Evolutionary conservation across 1,284 basidiomycete species (phyloP).

Genomic region (Flammula alnicola): DNA sequence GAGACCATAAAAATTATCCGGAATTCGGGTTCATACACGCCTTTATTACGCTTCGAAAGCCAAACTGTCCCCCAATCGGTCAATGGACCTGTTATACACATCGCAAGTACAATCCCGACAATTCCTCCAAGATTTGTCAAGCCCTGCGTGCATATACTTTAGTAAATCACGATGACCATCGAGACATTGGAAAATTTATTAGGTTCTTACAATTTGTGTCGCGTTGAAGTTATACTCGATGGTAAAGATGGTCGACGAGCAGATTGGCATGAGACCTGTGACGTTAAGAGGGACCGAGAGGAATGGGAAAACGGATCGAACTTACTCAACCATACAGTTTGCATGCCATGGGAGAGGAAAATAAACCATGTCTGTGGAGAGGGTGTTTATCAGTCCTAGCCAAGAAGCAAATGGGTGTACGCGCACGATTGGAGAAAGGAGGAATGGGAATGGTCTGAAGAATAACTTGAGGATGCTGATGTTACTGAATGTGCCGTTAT

Average conservation of each 20-base stretch:
- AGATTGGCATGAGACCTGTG: slow-evolving; percentile 44
- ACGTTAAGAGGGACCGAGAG: background rate
- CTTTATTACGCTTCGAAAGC: slow-evolving; percentile 46
- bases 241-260: slow-evolving; percentile 48
- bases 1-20: slow-evolving; percentile 45
- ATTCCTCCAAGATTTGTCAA: slow-evolving; percentile 48
- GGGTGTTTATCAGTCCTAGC: background rate
- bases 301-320: background rate
- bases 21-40: slow-evolving; percentile 53
- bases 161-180: background rate
- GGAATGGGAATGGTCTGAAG: slow-evolving; percentile 44
- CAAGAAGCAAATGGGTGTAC: background rate
- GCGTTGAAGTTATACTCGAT: slow-evolving; percentile 45
- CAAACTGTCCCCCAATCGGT: slow-evolving; percentile 48
- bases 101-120: slow-evolving; percentile 46
- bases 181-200: background rate
- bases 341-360: slow-evolving; percentile 42
- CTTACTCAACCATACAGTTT: slow-evolving; percentile 47
- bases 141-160: slow-evolving; percentile 25
- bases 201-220: slow-evolving; percentile 36
- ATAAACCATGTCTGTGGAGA: slow-evolving; percentile 40
- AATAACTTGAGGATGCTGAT: slow-evolving; percentile 39
- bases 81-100: slow-evolving; percentile 43
- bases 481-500: slow-evolving; percentile 41
- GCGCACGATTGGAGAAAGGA: slow-evolving; percentile 46